Evolutionary conservation across 257 asterid genomes (phyloP).

Genomic region (Nicotiana otophora): DNA sequence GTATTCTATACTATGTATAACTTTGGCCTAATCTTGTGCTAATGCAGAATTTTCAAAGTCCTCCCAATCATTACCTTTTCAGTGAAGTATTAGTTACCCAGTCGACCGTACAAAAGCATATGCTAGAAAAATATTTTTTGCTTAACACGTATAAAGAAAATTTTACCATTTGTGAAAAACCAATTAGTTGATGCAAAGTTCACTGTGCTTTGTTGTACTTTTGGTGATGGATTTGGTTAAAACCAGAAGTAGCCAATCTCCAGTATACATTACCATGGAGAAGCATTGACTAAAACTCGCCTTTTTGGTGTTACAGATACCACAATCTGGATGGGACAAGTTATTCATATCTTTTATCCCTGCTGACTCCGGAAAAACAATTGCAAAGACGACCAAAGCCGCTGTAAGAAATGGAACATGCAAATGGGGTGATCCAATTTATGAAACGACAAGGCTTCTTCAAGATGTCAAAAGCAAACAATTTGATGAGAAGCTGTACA

Average conservation of each 20-base stretch:
- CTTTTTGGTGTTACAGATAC: slow-evolving; percentile 55
- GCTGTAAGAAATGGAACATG: slow-evolving; percentile 89
- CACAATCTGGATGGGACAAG: slow-evolving; percentile 97
- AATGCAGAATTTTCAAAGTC: background rate
- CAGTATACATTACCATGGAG: background rate
- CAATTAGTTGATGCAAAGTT: background rate
- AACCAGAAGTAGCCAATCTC: background rate
- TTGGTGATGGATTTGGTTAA: background rate
- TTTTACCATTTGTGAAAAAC: background rate
- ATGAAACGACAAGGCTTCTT: slow-evolving; percentile 92
- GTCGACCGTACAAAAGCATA: background rate
- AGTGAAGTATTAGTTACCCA: background rate
- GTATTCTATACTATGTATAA: background rate
- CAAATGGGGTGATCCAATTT: slow-evolving; percentile 98
- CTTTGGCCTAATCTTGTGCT: background rate
- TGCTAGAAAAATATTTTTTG: background rate
- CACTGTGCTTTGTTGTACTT: background rate
- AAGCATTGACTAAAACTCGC: background rate
- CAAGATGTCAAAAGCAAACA: slow-evolving; percentile 83
- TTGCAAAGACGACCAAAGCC: slow-evolving; percentile 91
- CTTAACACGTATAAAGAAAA: background rate
- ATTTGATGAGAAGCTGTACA: slow-evolving; percentile 90
- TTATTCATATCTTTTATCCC: slow-evolving; percentile 76
- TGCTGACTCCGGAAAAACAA: slow-evolving; percentile 76
- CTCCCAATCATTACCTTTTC: background rate